These are phyloP conservation scores for Colletotrichum coccodes DNA, from an alignment of 2,329 filamentous ascomycete species.

Conservation along the genomic window DNA sequence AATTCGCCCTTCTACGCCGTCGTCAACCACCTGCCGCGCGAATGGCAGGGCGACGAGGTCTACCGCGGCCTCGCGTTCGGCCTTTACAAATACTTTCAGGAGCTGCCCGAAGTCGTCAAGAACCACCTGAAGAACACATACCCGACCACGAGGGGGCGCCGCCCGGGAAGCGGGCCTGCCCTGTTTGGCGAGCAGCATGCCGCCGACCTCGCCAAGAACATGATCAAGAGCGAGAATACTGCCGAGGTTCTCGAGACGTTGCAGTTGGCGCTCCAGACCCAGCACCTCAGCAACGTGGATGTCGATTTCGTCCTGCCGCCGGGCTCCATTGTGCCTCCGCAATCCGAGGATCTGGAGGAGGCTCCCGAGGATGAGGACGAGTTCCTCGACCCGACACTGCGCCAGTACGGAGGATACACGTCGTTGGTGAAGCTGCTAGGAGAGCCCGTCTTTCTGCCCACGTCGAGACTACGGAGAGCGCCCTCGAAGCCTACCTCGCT, in stretches of 20 bases:
- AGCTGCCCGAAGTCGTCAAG: conserved; percentile 83
- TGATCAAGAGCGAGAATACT: conserved; percentile 84
- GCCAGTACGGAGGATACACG: conserved; percentile 82
- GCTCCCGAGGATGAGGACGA: conserved; percentile 72
- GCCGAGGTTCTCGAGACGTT: conserved; percentile 78
- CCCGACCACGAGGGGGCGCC: conserved; percentile 61
- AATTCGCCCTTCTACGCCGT: conserved; percentile 91
- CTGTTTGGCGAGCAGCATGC: conserved; percentile 94
- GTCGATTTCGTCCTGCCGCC: conserved; percentile 87
- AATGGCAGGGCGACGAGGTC: conserved; percentile 95
- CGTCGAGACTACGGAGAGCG: conserved; percentile 83
- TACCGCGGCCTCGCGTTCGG: conserved; percentile 92
- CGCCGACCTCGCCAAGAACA: conserved; percentile 85
- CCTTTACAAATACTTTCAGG: conserved; percentile 92
- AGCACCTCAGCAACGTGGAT: conserved; percentile 86
- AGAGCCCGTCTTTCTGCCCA: conserved; percentile 87
- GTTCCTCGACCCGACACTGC: conserved; percentile 69
- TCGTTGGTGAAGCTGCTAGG: conserved; percentile 83
- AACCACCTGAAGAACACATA: conserved; percentile 71
- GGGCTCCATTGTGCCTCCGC: conserved; percentile 76
- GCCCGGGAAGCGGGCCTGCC: conserved; percentile 71
- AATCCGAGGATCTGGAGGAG: conserved; percentile 68
- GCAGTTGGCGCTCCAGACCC: conserved; percentile 80
- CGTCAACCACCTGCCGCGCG: conserved; percentile 88
- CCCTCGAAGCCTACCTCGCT: conserved; percentile 87